Base-by-base conservation (phyloP, 2,329 filamentous ascomycete species). In the Elsinoe necatrix region DNA sequence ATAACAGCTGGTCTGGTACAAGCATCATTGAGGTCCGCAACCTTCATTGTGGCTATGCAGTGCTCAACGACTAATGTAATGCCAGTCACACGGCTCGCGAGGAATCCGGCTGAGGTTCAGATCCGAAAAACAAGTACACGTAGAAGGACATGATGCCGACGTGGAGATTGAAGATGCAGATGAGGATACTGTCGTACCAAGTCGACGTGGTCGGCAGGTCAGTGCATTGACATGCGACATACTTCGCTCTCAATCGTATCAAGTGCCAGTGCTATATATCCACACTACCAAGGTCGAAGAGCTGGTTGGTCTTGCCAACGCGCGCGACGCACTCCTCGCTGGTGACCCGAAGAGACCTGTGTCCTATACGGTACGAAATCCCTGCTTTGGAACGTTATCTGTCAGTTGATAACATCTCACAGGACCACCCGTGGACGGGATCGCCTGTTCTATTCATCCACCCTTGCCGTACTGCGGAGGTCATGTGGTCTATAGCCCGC, bases 381-480 rank as follows among this genome's bases (percentile, higher is more conserved):
- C 41, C 41, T 23, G 11, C n/a, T n/a, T n/a, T n/a, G n/a, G n/a
- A n/a, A n/a, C 5, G 14, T 18, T 1, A 11, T 25, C 20, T 14
- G 25, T 12, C n/a, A 21, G 2, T 31, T 23, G 9, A 34, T 11
- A 34, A 4, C 37, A 18, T 3, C 23, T 9, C 31, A 11, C 55
- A 92, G 83, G 84, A 95, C 71, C 90, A 97, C 77, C 92, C 93
- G 54, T 72, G 87, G 58, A 88, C 84, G 58, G 86, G 86, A 55
- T 71, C 84, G 58, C 89, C 90, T 39, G 81, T 83, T 51, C 96
- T 92, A 71, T 96, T 95, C 71, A 80, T 97, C 64, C 93, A 98
- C 73, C 92, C 93, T 21, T 97, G 93, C 72, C 82, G 88, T 68
- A 87, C 93, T 7, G 87, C 86, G 57, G 86, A 92, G 62, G 87